phyloP scores from a whole-genome alignment of 2,329 filamentous ascomycete species.

The Pseudocercospora vitis region DNA sequence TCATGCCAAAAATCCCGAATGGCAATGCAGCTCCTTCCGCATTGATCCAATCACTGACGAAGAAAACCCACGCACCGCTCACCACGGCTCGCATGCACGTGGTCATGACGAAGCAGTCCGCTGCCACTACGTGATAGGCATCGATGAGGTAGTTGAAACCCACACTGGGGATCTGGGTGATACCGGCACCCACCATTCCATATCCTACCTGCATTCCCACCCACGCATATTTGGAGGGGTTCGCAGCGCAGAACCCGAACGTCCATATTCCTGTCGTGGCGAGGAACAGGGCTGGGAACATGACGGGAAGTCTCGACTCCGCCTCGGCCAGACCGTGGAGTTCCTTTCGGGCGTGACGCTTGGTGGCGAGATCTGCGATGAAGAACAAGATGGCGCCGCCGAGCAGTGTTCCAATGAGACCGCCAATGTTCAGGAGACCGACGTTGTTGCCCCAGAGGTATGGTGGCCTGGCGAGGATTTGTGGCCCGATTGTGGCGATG shows the following conservation, averaged over 20 bases:
- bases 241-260: conserved; percentile 45
- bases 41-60: conserved; percentile 52
- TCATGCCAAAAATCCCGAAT: conserved; percentile 55
- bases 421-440: conserved; percentile 43
- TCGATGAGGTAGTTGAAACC: conserved; percentile 54
- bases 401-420: conserved; percentile 40
- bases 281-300: conserved; percentile 42
- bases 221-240: conserved; percentile 41
- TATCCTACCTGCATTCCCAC: conserved; percentile 43
- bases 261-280: conserved; percentile 41
- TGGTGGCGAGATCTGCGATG: conserved; percentile 41
- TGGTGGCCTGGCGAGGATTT: conserved; percentile 41
- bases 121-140: conserved; percentile 48
- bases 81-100: conserved; percentile 53
- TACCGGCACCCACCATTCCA: conserved; percentile 44
- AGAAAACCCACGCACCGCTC: conserved; percentile 57
- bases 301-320: conserved; percentile 42
- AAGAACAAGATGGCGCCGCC: conserved; percentile 43
- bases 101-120: conserved; percentile 57
- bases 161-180: conserved; percentile 45
- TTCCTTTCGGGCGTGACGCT: conserved; percentile 40
- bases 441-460: conserved; percentile 45
- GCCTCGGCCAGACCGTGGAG: conserved; percentile 43
- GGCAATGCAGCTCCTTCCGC: conserved; percentile 47
- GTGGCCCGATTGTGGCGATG: conserved; percentile 41